Evolutionary conservation across 2,329 filamentous ascomycete species (phyloP), one percentile per base, ranked within the genome.

Genomic region (Dactylellina cionopaga): DNA sequence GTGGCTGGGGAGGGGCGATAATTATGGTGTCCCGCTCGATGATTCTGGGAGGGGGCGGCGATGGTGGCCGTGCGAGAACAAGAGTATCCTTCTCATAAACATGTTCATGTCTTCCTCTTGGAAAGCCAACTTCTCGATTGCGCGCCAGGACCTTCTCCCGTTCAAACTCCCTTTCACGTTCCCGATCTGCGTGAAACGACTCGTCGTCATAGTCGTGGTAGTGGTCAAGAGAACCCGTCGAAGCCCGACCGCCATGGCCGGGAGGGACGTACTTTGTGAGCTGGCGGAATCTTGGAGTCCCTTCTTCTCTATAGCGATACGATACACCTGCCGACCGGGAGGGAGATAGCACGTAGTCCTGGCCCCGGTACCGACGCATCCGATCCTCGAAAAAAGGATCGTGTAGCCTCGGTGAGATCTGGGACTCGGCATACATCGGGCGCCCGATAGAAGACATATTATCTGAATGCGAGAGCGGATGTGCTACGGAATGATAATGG

Each of bases 351-450:
- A 72, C 59, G 31, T 72, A 72, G 44, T 72, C 68, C 46, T 72
- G 68, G 13, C 59, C 59, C 49, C 68, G 19, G 25, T 72, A 72
- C 52, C 59, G 59, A 43, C 68, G 68, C 68, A 72, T 72, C 25
- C 68, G 68, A 64, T 72, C 68, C 52, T 72, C 68, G 31, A 65
- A 72, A 47, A 72, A 72, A 43, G 56, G 68, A 65, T 72, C 68
- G 19, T 72, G 68, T 33, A 59, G 33, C 19, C 68, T 52, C n/a
- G 68, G 68, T 24, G 68, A 72, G 35, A 72, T 49, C 19, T 43
- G 24, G 52, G 68, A 72, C 59, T 72, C 68, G 19, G 59, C 68
- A 47, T 72, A 72, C 59, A 72, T 65, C 24, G 43, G 39, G 59
- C 68, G 54, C 15, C 68, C 59, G 44, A 44, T 41, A 27, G 68